phyloP scores from a whole-genome alignment of 192 early-diverging fungal genomes.

The Rhizoclosmatium sp. region DNA sequence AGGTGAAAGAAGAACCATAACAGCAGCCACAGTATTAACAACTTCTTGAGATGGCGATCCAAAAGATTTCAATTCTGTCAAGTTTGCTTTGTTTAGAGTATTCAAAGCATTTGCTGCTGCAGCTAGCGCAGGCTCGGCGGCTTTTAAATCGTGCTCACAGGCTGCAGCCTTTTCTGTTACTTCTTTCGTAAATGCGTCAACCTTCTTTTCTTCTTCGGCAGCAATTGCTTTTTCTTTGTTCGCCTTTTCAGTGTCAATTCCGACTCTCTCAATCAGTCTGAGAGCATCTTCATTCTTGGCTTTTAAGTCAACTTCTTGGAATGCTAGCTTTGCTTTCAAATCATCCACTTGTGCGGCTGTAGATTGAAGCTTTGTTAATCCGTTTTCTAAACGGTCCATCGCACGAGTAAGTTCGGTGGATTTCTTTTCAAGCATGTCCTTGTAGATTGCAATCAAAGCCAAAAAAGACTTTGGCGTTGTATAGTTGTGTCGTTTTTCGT shows the following conservation, averaged over 20 bases:
- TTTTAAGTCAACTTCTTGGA: conserved; percentile 72
- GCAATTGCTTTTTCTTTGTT: conserved; percentile 75
- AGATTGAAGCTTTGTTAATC: conserved; percentile 68
- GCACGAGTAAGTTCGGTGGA: conserved; percentile 62
- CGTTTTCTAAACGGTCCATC: conserved; percentile 75
- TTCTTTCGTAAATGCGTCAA: conserved; percentile 68
- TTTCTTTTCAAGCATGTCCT: conserved; percentile 72
- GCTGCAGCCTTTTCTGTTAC: conserved; percentile 63
- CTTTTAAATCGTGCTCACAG: conserved; percentile 66
- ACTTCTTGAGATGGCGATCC: conserved; percentile 72
- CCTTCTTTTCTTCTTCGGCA: conserved; percentile 69
- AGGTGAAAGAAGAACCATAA: conserved; percentile 70
- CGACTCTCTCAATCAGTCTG: conserved; percentile 67
- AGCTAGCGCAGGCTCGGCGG: conserved; percentile 69
- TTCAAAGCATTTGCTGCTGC: conserved; percentile 67
- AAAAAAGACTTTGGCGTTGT: conserved; percentile 74
- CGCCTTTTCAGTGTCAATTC: conserved; percentile 69
- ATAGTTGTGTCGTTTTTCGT: conserved; percentile 74
- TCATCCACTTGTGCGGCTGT: conserved; percentile 72
- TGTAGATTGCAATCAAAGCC: conserved; percentile 65
- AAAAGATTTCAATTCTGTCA: conserved; percentile 74
- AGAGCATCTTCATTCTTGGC: conserved; percentile 72
- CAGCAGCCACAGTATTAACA: conserved; percentile 61
- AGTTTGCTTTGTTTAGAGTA: conserved; percentile 72
- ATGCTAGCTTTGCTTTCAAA: conserved; percentile 68